Evolutionary conservation across 2,329 filamentous ascomycete species (phyloP).

Genomic region (Clonostachys rosea): DNA sequence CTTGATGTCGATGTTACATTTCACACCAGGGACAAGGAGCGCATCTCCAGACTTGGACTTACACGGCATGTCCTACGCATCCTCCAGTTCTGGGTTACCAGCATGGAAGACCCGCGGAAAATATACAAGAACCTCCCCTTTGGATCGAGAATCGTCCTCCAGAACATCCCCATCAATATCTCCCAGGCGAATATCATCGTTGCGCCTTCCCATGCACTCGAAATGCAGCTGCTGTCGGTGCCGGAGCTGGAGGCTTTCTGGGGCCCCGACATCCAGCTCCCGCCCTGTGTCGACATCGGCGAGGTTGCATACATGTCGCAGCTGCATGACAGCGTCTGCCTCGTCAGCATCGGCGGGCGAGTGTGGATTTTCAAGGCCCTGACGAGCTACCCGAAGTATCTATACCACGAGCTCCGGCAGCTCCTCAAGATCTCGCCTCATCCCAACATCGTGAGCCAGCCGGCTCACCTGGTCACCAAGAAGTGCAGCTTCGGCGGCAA

Average conservation of each 20-base stretch:
- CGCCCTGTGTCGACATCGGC: slow-evolving; percentile 41
- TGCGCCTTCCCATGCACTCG: slow-evolving; percentile 45
- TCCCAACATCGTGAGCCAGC: slow-evolving; percentile 44
- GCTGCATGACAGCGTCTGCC: slow-evolving; percentile 54
- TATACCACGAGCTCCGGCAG: slow-evolving; percentile 56
- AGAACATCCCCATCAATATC: slow-evolving; percentile 42
- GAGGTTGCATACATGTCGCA: slow-evolving; percentile 45
- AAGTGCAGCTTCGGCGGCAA: slow-evolving; percentile 51
- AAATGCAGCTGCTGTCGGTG: slow-evolving; percentile 43
- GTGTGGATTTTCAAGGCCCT: slow-evolving; percentile 54
- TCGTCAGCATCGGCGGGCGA: slow-evolving; percentile 37
- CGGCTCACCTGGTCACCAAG: slow-evolving; percentile 51
- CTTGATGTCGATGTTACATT: slow-evolving; percentile 46
- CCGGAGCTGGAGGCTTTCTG: slow-evolving; percentile 35
- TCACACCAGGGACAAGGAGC: slow-evolving; percentile 45
- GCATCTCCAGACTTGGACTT: slow-evolving; percentile 44
- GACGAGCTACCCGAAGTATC: slow-evolving; percentile 51
- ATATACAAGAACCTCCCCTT: slow-evolving; percentile 46
- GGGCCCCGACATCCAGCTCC: slow-evolving; percentile 31
- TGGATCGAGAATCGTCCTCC: slow-evolving; percentile 52
- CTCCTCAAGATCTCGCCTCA: slow-evolving; percentile 48
- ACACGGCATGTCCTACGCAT: slow-evolving; percentile 48
- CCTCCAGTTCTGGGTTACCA: slow-evolving; percentile 44
- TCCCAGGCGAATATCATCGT: slow-evolving; percentile 38
- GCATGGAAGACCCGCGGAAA: slow-evolving; percentile 15